phyloP scores from a whole-genome alignment of 2,329 filamentous ascomycete species.

The Colletotrichum sp. region DNA sequence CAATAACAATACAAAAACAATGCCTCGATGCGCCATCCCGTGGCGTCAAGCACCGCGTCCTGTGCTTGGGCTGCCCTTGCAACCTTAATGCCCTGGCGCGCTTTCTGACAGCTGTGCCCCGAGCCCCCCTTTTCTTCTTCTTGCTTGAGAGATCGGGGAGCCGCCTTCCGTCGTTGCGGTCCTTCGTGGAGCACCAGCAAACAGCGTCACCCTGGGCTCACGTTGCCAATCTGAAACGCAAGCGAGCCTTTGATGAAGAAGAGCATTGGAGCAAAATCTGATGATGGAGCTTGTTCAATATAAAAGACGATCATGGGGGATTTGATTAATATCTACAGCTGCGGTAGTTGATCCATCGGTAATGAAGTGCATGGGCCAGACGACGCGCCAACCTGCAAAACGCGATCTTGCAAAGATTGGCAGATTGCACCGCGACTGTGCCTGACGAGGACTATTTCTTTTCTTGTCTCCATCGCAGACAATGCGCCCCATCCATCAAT shows the following conservation, averaged over 20 bases:
- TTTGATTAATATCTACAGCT: conserved; percentile 14
- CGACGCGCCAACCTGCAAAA: not conserved
- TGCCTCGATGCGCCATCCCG: not conserved
- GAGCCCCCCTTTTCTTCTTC: not conserved
- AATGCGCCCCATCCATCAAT: not conserved
- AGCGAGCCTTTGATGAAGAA: conserved; percentile 8
- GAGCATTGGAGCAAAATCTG: conserved; percentile 10
- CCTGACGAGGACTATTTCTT: not conserved
- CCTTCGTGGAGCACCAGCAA: not conserved
- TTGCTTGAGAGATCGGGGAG: conserved; percentile 1
- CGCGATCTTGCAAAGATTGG: not conserved
- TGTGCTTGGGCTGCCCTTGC: not conserved
- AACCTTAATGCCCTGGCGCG: not conserved
- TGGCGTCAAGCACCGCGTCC: not conserved
- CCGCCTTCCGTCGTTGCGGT: not conserved
- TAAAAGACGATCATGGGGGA: conserved; percentile 3
- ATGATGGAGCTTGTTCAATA: conserved; percentile 10
- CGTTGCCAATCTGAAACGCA: conserved; percentile 15
- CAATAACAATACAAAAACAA: not conserved
- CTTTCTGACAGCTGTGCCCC: not conserved
- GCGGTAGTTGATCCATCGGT: not conserved
- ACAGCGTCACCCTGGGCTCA: conserved; percentile 11
- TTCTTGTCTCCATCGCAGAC: not conserved
- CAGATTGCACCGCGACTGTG: conserved; percentile 2
- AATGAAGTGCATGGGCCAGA: not conserved